A percentile compares a stretch with the other conserved stretches of the same genome.
Conservation (phyloP, 306 rosid genomes). For the Cajanus cajan region DNA sequence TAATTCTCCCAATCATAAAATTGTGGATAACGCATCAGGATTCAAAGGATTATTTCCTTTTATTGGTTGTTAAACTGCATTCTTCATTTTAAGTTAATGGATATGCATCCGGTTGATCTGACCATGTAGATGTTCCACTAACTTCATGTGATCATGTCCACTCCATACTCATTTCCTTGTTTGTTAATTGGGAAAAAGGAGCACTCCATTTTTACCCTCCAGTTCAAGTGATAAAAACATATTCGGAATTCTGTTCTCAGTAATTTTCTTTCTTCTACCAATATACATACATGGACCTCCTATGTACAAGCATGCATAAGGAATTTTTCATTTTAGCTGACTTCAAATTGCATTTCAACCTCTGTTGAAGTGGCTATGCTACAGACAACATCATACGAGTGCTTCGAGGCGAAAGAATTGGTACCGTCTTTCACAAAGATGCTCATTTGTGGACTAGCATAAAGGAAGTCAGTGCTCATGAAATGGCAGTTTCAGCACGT, state of each 20-base stretch:
- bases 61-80: slow-evolving; percentile 10
- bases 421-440: slow-evolving; percentile 86
- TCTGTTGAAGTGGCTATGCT: slow-evolving; percentile 64
- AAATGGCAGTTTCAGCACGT: slow-evolving; percentile 78
- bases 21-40: background rate
- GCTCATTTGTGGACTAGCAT: slow-evolving; percentile 69
- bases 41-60: background rate
- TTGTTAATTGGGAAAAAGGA: background rate
- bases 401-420: slow-evolving; percentile 74
- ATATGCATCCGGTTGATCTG: background rate
- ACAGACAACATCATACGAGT: slow-evolving; percentile 72
- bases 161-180: background rate
- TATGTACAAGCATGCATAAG: background rate
- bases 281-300: background rate
- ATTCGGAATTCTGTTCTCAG: background rate
- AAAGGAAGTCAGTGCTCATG: slow-evolving; percentile 71
- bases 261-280: background rate
- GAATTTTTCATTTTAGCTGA: slow-evolving; percentile 18
- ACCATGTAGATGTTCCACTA: background rate
- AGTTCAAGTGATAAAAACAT: background rate
- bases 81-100: background rate
- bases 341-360: slow-evolving; percentile 6
- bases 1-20: background rate
- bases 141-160: background rate
- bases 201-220: background rate